Percentiles rank a stretch among this genome's conserved stretches.
Conservation (phyloP, 495 filamentous ascomycete genomes). For the Tuber indicum region DNA sequence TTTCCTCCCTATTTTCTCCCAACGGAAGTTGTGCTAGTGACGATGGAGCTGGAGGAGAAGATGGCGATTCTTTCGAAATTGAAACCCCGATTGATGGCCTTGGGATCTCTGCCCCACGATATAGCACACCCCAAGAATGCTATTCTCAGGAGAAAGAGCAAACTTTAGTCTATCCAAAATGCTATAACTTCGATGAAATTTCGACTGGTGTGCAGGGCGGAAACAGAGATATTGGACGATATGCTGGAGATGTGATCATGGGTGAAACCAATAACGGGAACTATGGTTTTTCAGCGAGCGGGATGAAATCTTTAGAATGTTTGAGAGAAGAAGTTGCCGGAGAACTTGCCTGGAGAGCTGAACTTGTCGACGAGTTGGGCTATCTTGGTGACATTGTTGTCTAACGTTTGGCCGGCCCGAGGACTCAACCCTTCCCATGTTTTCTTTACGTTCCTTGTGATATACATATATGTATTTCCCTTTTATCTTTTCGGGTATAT, state of each 20-base stretch:
- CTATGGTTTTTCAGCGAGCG: slow-evolving; percentile 11
- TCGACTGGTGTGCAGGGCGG: slow-evolving; percentile 25
- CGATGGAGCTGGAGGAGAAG: slow-evolving; percentile 20
- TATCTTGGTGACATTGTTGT: slow-evolving; percentile 37
- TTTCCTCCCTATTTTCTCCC: slow-evolving; percentile 28
- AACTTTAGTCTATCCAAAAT: slow-evolving; percentile 21
- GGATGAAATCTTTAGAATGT: slow-evolving; percentile 26
- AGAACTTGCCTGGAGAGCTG: slow-evolving; percentile 35
- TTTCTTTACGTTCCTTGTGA: slow-evolving; percentile 1
- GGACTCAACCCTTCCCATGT: background rate
- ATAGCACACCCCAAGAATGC: background rate
- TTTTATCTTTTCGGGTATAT: background rate
- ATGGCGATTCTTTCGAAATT: slow-evolving; percentile 27
- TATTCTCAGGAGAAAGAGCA: slow-evolving; percentile 20
- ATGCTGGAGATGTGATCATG: slow-evolving; percentile 39
- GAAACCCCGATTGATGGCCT: slow-evolving; percentile 33
- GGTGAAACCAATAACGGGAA: slow-evolving; percentile 8
- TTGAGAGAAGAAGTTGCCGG: slow-evolving; percentile 39
- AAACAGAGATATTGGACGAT: slow-evolving; percentile 38
- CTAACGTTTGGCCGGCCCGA: slow-evolving; percentile 14
- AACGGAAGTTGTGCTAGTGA: slow-evolving; percentile 33
- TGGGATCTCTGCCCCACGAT: slow-evolving; percentile 24
- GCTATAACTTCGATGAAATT: slow-evolving; percentile 40
- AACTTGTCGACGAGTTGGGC: slow-evolving; percentile 36
- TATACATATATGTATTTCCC: background rate